These are phyloP conservation scores for Skeletonema tropicum DNA, from an alignment of 108 stramenopile genomes.

Conservation along the genomic window DNA sequence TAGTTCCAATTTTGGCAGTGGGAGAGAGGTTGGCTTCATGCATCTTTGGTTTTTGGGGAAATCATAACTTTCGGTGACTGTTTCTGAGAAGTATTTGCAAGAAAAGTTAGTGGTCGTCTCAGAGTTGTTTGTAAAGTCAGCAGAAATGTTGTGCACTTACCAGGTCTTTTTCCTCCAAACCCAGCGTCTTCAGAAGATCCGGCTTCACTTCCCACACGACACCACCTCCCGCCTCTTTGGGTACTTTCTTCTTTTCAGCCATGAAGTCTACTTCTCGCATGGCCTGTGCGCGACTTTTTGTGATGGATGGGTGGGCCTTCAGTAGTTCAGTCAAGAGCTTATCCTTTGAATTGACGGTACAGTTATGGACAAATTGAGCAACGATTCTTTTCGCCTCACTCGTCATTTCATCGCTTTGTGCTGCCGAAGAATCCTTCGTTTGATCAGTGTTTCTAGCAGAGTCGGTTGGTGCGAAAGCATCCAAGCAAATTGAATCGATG, in stretches of 20 bases:
- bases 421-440: slow-evolving; percentile 20
- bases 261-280: slow-evolving; percentile 77
- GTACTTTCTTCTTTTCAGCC: slow-evolving; percentile 68
- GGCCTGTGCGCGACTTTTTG: slow-evolving; percentile 70
- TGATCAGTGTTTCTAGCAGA: slow-evolving; percentile 31
- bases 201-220: slow-evolving; percentile 85
- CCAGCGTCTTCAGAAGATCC: slow-evolving; percentile 58
- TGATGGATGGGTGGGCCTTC: slow-evolving; percentile 49
- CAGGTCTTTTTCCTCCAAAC: slow-evolving; percentile 47
- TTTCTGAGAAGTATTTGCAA: slow-evolving; percentile 13
- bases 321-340: slow-evolving; percentile 75
- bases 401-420: slow-evolving; percentile 44
- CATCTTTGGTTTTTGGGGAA: neutral
- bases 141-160: slow-evolving; percentile 19
- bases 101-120: neutral
- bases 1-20: slow-evolving; percentile 32
- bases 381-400: slow-evolving; percentile 56
- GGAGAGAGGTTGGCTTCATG: slow-evolving; percentile 30
- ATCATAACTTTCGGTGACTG: slow-evolving; percentile 10
- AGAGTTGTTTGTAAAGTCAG: neutral
- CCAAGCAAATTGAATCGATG: slow-evolving; percentile 49
- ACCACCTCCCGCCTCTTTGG: slow-evolving; percentile 44
- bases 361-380: slow-evolving; percentile 74
- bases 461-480: slow-evolving; percentile 65
- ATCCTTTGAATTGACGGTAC: slow-evolving; percentile 70